Evolutionary conservation across 257 asterid genomes (phyloP).

Genomic region (Cordia subcordata): DNA sequence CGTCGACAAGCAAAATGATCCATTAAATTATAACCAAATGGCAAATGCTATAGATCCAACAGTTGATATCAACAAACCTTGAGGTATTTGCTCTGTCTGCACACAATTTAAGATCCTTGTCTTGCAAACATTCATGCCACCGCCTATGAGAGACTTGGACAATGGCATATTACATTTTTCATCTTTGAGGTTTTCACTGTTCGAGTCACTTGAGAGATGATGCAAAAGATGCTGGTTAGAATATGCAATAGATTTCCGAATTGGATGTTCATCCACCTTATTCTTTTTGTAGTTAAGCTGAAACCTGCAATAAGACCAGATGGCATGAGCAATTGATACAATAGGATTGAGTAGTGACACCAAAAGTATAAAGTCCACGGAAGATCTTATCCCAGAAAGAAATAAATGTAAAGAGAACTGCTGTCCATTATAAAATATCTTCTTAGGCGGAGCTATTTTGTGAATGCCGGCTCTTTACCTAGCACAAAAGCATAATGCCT

Average conservation of each 20-base stretch:
- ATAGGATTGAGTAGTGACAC: background rate
- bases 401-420: too few species aligned
- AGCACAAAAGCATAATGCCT: too few species aligned
- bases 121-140: constrained; percentile 73
- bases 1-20: constrained; percentile 22
- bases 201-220: constrained; percentile 56
- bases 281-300: constrained; percentile 62
- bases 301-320: constrained; percentile 50
- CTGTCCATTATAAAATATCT: too few species aligned
- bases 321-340: constrained; percentile 7
- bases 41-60: constrained; percentile 9
- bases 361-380: background rate
- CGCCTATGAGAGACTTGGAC: constrained; percentile 83
- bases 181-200: constrained; percentile 60
- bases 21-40: constrained; percentile 12
- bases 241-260: constrained; percentile 38
- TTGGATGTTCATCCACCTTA: constrained; percentile 58
- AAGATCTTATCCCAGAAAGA: background rate
- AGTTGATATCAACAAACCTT: constrained; percentile 54
- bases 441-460: too few species aligned
- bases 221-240: constrained; percentile 39
- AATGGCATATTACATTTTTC: constrained; percentile 62
- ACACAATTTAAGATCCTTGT: constrained; percentile 55
- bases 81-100: constrained; percentile 60
- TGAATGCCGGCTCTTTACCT: too few species aligned